These are phyloP conservation scores for Epithemia pelagica DNA, from an alignment of 108 stramenopile genomes.

Conservation along the genomic window DNA sequence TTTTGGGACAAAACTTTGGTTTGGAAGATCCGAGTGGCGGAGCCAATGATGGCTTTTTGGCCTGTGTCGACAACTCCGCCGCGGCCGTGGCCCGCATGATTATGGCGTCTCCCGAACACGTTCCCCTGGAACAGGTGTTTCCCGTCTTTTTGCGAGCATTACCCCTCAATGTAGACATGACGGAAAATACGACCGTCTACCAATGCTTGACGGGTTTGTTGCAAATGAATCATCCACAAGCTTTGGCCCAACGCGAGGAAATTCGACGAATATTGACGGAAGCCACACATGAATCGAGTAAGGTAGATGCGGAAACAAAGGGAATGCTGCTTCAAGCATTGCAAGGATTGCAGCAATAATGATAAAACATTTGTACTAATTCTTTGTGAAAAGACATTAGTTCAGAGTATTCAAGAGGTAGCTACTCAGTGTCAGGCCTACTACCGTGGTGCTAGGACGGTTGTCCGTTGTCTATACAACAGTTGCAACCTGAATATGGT, in stretches of 20 bases:
- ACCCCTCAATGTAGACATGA: slow-evolving; percentile 90
- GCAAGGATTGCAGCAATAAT: not conserved
- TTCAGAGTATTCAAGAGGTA: too few relatives aligned
- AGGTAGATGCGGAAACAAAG: slow-evolving; percentile 77
- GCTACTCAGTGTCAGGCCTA: too few relatives aligned
- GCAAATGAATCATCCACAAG: slow-evolving; percentile 76
- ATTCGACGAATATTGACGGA: slow-evolving; percentile 60
- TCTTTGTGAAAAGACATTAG: too few relatives aligned
- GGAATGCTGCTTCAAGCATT: slow-evolving; percentile 38
- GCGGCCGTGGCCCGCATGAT: slow-evolving; percentile 90
- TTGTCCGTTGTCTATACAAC: too few relatives aligned
- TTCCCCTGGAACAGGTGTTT: slow-evolving; percentile 86
- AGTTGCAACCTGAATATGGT: too few relatives aligned
- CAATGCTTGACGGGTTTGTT: slow-evolving; percentile 83
- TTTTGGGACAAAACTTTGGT: slow-evolving; percentile 78
- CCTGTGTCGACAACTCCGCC: slow-evolving; percentile 87
- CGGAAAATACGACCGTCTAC: slow-evolving; percentile 95
- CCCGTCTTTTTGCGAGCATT: slow-evolving; percentile 78
- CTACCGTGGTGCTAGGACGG: too few relatives aligned
- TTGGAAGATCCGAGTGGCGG: slow-evolving; percentile 33
- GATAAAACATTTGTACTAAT: too few relatives aligned
- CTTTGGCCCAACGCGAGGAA: slow-evolving; percentile 45
- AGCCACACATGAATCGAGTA: slow-evolving; percentile 52
- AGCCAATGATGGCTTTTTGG: slow-evolving; percentile 60
- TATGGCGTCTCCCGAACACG: slow-evolving; percentile 71